Conservation (phyloP, 2,329 filamentous ascomycete genomes). For the Zalaria sp. region DNA sequence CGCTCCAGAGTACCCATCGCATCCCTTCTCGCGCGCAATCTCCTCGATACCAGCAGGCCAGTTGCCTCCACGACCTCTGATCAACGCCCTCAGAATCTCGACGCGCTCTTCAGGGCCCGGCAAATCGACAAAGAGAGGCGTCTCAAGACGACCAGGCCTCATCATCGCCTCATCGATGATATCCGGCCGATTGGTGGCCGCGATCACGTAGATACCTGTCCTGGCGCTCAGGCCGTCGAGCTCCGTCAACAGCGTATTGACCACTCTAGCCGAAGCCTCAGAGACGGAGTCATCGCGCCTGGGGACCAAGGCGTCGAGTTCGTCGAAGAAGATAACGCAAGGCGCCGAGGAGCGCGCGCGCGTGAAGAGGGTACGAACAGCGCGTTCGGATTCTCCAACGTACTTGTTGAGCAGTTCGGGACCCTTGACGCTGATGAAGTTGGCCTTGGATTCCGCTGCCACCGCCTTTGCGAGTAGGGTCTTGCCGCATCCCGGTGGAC, state of each 20-base stretch:
- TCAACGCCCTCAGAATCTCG: conserved; percentile 65
- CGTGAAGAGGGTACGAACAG: conserved; percentile 81
- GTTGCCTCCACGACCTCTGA: conserved; percentile 22
- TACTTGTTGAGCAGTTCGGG: conserved; percentile 96
- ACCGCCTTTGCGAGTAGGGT: conserved; percentile 93
- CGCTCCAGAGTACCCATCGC: conserved; percentile 63
- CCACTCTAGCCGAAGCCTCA: conserved; percentile 75
- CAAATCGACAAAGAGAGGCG: conserved; percentile 76
- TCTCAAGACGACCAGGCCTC: conserved; percentile 77
- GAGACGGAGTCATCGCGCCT: conserved; percentile 62
- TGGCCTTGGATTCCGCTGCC: conserved; percentile 87
- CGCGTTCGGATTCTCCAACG: conserved; percentile 88
- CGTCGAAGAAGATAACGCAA: conserved; percentile 96
- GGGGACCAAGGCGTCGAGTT: conserved; percentile 85
- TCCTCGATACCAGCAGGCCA: conserved; percentile 12
- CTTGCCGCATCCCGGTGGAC: conserved; percentile 91
- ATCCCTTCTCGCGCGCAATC: conserved; percentile 53
- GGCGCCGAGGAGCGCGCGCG: conserved; percentile 75
- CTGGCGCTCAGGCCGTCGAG: conserved; percentile 73
- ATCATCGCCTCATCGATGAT: conserved; percentile 96
- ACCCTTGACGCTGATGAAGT: conserved; percentile 96
- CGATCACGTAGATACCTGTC: conserved; percentile 83
- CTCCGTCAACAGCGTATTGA: conserved; percentile 90
- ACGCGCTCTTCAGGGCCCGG: conserved; percentile 66
- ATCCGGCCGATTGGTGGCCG: conserved; percentile 86